Base-by-base conservation (phyloP, 129 eudicot species). In the Mikania micrantha region DNA sequence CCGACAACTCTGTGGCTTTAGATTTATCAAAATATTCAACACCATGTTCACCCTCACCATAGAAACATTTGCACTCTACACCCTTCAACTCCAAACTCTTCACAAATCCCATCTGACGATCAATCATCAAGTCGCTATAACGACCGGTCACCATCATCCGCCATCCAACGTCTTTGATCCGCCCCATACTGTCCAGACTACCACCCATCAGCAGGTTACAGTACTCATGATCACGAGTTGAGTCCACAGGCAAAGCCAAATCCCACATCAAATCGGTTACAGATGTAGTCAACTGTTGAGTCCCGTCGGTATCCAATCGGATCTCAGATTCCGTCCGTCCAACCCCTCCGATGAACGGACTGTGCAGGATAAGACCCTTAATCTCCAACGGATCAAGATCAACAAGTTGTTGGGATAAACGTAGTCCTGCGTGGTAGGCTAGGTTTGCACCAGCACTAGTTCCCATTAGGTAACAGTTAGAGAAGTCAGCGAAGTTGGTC, bases 361-460 rank as follows among this genome's bases (percentile, higher is more conserved):
- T 74, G 27, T 74, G 77, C 67, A 84, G 54, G 60, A 81, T 84
- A 61, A 84, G 22, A 32, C 36, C 36, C n/a, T 57, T 69, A 41
- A 85, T 69, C 29, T 49, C 71, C 34, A 82, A 32, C 0, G 87
- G 85, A 19, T 74, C 49, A 0, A 82, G 80, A 11, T 75, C 82
- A 17, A 61, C 28, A 29, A 66, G 41, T 7, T 12, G 9, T 11
- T 35, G 31, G 1, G 82, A 74, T 11, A 67, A 79, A 31, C 80
- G 76, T 49, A 86, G 22, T 4, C 82, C 88, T 9, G 75, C 88
- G 25, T 83, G 78, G 62, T 83, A 83, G n/a, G 88, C 88, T 47
- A 86, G 34, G 56, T 80, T 86, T 8, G 85, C 93, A 2, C 93
- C 93, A 0, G 88, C 84, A 53, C 88, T 86, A 35, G 69, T 59